phyloP scores from a whole-genome alignment of 306 rosid species.

The Rosa lucieae region DNA sequence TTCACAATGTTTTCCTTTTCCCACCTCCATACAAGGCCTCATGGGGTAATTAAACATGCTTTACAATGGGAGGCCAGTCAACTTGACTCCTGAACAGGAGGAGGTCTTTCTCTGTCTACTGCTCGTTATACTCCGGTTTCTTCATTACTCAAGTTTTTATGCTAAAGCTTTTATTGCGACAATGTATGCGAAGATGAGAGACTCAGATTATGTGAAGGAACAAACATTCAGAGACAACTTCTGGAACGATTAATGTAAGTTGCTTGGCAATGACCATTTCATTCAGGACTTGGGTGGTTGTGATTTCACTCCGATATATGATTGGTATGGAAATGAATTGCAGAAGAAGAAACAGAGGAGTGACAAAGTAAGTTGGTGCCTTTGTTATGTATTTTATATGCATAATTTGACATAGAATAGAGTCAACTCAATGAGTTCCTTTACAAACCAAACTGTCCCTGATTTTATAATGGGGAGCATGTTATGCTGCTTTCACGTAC shows the following conservation, averaged over 20 bases:
- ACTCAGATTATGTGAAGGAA: constrained; percentile 82
- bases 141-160: too few relatives aligned
- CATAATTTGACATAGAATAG: too few relatives aligned
- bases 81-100: constrained; percentile 83
- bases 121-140: too few relatives aligned
- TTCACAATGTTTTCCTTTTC: constrained; percentile 91
- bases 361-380: constrained; percentile 60
- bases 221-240: constrained; percentile 78
- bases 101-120: constrained; percentile 51
- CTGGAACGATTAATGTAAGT: constrained; percentile 92
- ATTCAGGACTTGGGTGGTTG: constrained; percentile 87
- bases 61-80: constrained; percentile 69
- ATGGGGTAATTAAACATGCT: constrained; percentile 57
- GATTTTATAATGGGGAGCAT: not conserved
- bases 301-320: constrained; percentile 88
- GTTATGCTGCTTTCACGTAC: not conserved
- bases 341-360: constrained; percentile 92
- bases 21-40: constrained; percentile 81
- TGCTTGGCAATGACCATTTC: constrained; percentile 82
- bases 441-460: not conserved
- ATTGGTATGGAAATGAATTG: constrained; percentile 77
- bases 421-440: not conserved
- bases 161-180: constrained; percentile 53
- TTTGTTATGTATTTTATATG: too few relatives aligned
- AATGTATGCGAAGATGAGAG: constrained; percentile 93